Evolutionary conservation across 148 eudicot genomes (phyloP), one percentile per base, ranked within the genome.

Genomic region (Oxyria digyna): DNA sequence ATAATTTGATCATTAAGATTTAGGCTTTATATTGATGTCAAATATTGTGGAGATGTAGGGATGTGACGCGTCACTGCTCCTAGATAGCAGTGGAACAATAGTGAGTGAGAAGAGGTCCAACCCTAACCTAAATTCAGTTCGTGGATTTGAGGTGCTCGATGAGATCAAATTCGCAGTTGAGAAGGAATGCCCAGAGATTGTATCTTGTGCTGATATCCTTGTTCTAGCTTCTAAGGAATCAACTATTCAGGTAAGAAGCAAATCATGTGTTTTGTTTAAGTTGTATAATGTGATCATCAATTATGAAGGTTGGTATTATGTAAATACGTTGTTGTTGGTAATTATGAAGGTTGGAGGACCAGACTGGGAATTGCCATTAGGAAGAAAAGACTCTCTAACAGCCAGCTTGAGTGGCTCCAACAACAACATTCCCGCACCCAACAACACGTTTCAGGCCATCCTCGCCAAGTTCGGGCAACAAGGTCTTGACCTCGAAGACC

Each of bases 371-470:
- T 91, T 91, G 31, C 97, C 96, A 32, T 33, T 91, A 31, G 97
- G 97, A 69, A 83, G 97, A 84, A 85, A 87, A 66, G 97, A 91
- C 74, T 63, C 92, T 0, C 78, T 33, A 78, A 70, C 68, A 43
- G 92, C 97, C 27, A 91, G 96, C 73, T 79, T 88, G 74, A 83
- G 85, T 70, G 96, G 90, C 13, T 85, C 97, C 40, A 91, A 91
- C 83, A 73, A 82, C 9, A 74, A 88, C 73, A 91, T 91, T 70
- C 97, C 97, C 29, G 96, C 96, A 10, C 96, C 97, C 38, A 87
- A 85, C 82, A 83, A 77, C 81, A 88, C 97, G 3, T 88, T 91
- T 75, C 86, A 87, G 24, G 81, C 89, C 68, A 87, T 91, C 73
- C 85, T 89, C 62, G 79, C 88, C 67, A 91, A 85, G 74, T 91